Evolutionary conservation across 345 rosid genomes (phyloP), one percentile per base, ranked within the genome.

Genomic region (Zanthoxylum bungeanum): DNA sequence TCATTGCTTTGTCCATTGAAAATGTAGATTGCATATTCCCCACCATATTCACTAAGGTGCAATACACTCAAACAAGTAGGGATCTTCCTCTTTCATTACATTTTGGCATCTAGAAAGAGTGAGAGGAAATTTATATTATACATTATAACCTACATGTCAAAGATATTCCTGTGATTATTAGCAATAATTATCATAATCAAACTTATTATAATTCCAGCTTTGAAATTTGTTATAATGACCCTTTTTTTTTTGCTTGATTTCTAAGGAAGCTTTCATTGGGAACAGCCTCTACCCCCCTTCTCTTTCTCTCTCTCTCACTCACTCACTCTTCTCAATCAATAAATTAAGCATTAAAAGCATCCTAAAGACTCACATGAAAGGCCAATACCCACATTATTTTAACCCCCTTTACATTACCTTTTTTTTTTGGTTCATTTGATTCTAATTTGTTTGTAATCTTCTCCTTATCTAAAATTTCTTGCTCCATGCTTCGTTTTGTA

Each of bases 401-500:
- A 72, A 73, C 70, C 46, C 46, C n/a, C 47, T 46, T n/a, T n/a
- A n/a, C n/a, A n/a, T 19, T n/a, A 65, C n/a, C n/a, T 53, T 72
- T 66, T 37, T 21, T 16, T n/a, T 60, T 40, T 59, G 73, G 44
- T 11, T 33, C 24, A 42, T 30, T 28, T 66, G 7, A 5, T 31
- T 44, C 46, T 69, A 33, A 30, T 65, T n/a, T n/a, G n/a, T n/a
- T n/a, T n/a, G n/a, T n/a, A n/a, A n/a, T n/a, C n/a, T n/a, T n/a
- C n/a, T n/a, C n/a, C n/a, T n/a, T n/a, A n/a, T n/a, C n/a, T n/a
- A n/a, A n/a, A 42, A 49, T 61, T 36, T 74, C 77, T 69, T 73
- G 69, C 78, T 76, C 83, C 85, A 79, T 88, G 90, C 82, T 78
- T 79, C 86, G 81, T 70, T 50, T 81, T 76, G 69, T 66, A 63